These are phyloP conservation scores for Hygrophila difformis DNA, from an alignment of 257 asterid genomes.

Conservation along the genomic window DNA sequence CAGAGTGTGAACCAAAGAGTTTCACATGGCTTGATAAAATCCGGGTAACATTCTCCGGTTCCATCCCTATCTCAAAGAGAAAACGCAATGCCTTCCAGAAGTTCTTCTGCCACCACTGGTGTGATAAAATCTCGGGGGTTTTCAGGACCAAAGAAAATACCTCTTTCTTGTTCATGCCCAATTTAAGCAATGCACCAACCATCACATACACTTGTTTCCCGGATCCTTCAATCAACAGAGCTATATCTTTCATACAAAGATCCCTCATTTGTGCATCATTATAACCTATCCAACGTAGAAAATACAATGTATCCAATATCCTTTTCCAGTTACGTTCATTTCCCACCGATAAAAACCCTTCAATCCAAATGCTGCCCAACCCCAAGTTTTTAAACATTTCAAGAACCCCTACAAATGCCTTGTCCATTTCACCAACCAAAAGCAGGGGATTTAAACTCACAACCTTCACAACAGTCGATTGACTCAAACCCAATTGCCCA, in stretches of 20 bases:
- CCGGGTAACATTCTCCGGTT: slow-evolving; percentile 33
- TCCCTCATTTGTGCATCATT: slow-evolving; percentile 32
- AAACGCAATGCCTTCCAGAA: slow-evolving; percentile 60
- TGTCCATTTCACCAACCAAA: slow-evolving; percentile 45
- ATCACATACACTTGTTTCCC: slow-evolving; percentile 59
- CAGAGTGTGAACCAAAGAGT: slow-evolving; percentile 40
- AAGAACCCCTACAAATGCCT: slow-evolving; percentile 40
- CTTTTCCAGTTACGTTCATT: slow-evolving; percentile 54
- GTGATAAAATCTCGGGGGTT: slow-evolving; percentile 47
- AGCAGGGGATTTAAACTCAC: slow-evolving; percentile 59
- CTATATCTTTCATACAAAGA: slow-evolving; percentile 42
- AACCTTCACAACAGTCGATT: slow-evolving; percentile 51
- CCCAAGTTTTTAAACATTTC: slow-evolving; percentile 43
- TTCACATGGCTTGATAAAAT: slow-evolving; percentile 40
- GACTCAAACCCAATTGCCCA: slow-evolving; percentile 57
- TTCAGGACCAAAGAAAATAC: slow-evolving; percentile 34
- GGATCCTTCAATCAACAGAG: slow-evolving; percentile 59
- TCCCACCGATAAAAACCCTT: slow-evolving; percentile 43
- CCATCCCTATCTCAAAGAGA: slow-evolving; percentile 55
- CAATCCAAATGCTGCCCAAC: slow-evolving; percentile 54
- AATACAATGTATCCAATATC: slow-evolving; percentile 39
- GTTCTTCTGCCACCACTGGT: slow-evolving; percentile 43
- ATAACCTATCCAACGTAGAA: slow-evolving; percentile 64
- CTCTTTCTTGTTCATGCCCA: slow-evolving; percentile 51
- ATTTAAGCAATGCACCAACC: slow-evolving; percentile 57